Conservation (phyloP, 2,329 filamentous ascomycete species). For the Ophiostoma novo-ulmi region DNA sequence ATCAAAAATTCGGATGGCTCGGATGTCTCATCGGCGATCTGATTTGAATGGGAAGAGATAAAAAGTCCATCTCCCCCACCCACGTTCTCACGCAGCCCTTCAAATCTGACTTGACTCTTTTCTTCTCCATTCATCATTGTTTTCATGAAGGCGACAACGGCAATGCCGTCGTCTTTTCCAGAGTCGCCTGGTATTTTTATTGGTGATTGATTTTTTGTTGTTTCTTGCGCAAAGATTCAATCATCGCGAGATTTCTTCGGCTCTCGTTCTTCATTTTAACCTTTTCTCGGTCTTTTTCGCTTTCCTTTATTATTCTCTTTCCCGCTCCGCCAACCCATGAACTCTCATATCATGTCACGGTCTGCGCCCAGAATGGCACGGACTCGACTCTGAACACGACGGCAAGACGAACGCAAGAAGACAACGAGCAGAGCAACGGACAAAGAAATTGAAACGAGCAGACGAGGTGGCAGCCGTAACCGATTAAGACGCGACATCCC, state of each 20-base stretch:
- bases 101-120: constrained; percentile 51
- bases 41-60: constrained; percentile 14
- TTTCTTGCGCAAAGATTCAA: background rate
- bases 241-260: background rate
- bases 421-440: background rate
- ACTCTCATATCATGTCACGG: background rate
- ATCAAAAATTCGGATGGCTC: constrained; percentile 22
- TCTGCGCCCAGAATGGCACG: background rate
- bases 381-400: background rate
- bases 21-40: constrained; percentile 21
- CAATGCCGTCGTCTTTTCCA: background rate
- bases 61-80: constrained; percentile 13
- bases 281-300: background rate
- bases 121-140: constrained; percentile 49
- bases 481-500: background rate
- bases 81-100: background rate
- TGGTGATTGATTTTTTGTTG: background rate
- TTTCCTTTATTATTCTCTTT: background rate
- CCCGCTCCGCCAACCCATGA: background rate
- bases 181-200: background rate
- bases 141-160: too few relatives aligned
- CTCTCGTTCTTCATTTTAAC: background rate
- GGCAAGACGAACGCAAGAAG: background rate
- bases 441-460: background rate
- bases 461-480: background rate